Evolutionary conservation across 2,329 filamentous ascomycete genomes (phyloP), one percentile per base, ranked within the genome.

Genomic region (Aspergillus sclerotialis): DNA sequence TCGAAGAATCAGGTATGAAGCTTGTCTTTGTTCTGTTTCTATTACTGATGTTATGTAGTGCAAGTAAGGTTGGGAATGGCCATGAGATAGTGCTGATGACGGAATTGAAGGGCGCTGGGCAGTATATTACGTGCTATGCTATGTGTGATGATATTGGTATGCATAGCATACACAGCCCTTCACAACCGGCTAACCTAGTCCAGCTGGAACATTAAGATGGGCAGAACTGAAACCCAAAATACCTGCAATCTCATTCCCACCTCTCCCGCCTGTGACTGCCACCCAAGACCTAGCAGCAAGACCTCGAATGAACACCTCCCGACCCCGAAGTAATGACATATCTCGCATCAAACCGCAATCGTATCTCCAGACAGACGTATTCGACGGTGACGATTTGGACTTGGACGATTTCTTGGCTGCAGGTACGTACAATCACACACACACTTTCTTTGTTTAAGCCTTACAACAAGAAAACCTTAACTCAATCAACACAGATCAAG

Each of bases 61-160:
- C 84, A 5, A 76, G 65, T 41, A 82, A 77, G 40, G 56, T 94
- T 7, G 68, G 72, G n/a, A 70, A 68, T 4, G 73, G 72, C 0
- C 74, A 81, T 15, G 72, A 79, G 7, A 53, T 88, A 2, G 58
- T 68, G 0, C 81, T 82, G 42, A 73, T 62, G 13, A 73, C 79
- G 1, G 63, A 73, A 0, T 54, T 87, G 13, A 70, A 58, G 1
- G 64, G 64, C 4, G 55, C 67, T 0, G 71, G 75, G 12, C 75
- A 82, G 37, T 63, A 70, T 3, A 73, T 92, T 21, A 70, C 70
- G 15, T 85, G 79, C 40, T 77, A 80, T 52, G 69, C 89, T 31
- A 84, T 85, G 57, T 96, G 89, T 45, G 90, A 95, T 61, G 81
- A 87, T 28, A 82, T 96, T 48, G 85, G 75, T 76, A 56, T 41